Evolutionary conservation across 2,329 filamentous ascomycete genomes (phyloP), one percentile per base, ranked within the genome.

Genomic region (Triangularia setosa): DNA sequence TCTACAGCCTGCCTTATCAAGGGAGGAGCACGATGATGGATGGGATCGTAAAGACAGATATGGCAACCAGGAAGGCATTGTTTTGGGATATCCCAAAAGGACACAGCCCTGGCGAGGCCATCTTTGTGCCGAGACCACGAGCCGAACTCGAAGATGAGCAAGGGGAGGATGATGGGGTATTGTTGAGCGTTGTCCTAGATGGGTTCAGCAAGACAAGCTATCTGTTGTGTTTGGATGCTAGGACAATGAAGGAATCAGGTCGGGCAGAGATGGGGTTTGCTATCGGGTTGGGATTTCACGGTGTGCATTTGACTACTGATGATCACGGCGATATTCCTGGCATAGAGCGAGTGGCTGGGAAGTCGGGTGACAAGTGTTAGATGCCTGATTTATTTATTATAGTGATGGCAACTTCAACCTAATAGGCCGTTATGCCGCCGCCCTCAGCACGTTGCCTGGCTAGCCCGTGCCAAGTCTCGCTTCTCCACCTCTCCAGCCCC

Each of bases 31-130:
- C 85, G 0, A 78, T 90, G 44, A 76, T 87, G 57, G 89, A 92
- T 69, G 81, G 80, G 0, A 78, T 92, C 27, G 81, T 82, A 68
- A 92, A 92, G 75, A 88, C 86, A 18, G 88, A 92, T 71, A 78
- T 85, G 3, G 69, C 76, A 9, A 87, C 83, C 0, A 77, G 82
- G 11, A 78, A 80, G 27, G 78, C 79, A 0, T 66, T 83, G 3
- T 78, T 83, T 65, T 92, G 89, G 89, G 79, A 83, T 11, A 79
- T 79, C 0, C 78, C 79, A 0, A 73, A 77, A 1, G 87, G 83
- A 0, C 87, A 91, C 69, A 88, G 87, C 0, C 89, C 90, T 0
- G 85, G 89, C 1, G 90, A 92, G 74, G 80, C 88, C 0, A 86
- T 92, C 30, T 92, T 91, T 66, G 79, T 92, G 1, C 77, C 82